Evolutionary conservation across 495 filamentous ascomycete genomes (phyloP).

Genomic region (Clavariopsis aquatica): DNA sequence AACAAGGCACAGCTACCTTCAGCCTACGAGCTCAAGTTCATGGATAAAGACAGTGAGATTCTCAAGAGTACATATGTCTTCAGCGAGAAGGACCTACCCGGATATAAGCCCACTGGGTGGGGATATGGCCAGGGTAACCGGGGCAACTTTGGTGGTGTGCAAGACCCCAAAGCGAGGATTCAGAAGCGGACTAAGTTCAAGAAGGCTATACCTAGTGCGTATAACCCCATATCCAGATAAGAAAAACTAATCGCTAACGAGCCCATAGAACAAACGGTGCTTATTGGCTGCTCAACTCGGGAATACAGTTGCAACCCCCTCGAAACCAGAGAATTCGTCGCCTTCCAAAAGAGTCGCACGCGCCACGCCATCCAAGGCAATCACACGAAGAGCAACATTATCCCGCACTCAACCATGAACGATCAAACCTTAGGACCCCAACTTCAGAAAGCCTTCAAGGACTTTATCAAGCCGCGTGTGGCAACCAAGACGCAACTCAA

Average conservation of each 20-base stretch:
- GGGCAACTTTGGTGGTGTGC: conserved; percentile 11
- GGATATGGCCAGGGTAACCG: conserved; percentile 6
- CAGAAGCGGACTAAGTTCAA: conserved; percentile 34
- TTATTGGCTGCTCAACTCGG: conserved; percentile 70
- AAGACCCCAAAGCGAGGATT: conserved; percentile 34
- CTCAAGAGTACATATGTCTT: conserved; percentile 84
- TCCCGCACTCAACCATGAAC: conserved; percentile 2
- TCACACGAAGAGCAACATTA: conserved; percentile 33
- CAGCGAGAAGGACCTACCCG: conserved; percentile 85
- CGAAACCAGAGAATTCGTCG: conserved; percentile 69
- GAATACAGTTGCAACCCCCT: conserved; percentile 78
- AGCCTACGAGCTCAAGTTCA: conserved; percentile 47
- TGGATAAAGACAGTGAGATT: conserved; percentile 12
- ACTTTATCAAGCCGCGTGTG: conserved; percentile 22
- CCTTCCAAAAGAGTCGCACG: conserved; percentile 61
- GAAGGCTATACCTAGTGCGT: conserved; percentile 70
- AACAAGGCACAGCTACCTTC: conserved; percentile 12
- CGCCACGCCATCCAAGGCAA: conserved; percentile 46
- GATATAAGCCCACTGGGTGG: conserved; percentile 50
- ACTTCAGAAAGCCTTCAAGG: conserved; percentile 25
- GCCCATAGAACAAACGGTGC: conserved; percentile 70
- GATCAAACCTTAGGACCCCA: not conserved
- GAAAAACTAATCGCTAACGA: conserved; percentile 35
- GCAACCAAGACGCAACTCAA: conserved; percentile 52
- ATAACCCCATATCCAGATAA: conserved; percentile 5